Evolutionary conservation across 768 basidiomycete species (phyloP).

Genomic region (Tricholoma furcatifolium): DNA sequence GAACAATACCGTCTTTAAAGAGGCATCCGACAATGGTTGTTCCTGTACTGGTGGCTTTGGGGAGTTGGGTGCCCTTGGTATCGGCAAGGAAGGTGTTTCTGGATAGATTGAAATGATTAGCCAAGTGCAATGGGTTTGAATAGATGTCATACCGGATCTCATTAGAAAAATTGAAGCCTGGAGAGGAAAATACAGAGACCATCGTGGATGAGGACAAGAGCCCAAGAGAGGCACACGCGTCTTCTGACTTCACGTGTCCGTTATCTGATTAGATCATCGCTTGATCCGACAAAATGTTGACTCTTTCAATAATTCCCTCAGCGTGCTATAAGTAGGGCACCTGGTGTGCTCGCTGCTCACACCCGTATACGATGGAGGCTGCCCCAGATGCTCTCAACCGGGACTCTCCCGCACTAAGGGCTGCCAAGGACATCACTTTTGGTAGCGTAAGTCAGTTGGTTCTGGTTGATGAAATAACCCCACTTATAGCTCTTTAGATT

Average conservation of each 20-base stretch:
- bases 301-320: background rate
- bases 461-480: background rate
- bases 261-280: background rate
- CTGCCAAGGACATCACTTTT: slow-evolving; percentile 21
- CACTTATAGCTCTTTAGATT: slow-evolving; percentile 37
- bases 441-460: slow-evolving; percentile 19
- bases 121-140: background rate
- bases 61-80: slow-evolving; percentile 64
- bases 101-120: background rate
- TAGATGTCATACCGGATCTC: slow-evolving; percentile 48
- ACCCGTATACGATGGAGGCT: slow-evolving; percentile 17
- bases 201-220: slow-evolving; percentile 28
- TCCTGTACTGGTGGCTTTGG: slow-evolving; percentile 89
- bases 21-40: slow-evolving; percentile 98
- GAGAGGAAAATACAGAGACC: slow-evolving; percentile 46
- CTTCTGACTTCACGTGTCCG: slow-evolving; percentile 18
- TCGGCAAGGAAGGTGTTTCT: slow-evolving; percentile 74
- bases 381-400: slow-evolving; percentile 18
- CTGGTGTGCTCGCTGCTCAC: background rate
- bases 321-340: slow-evolving; percentile 7
- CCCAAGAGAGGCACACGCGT: slow-evolving; percentile 25
- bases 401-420: slow-evolving; percentile 17
- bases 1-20: slow-evolving; percentile 88
- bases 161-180: slow-evolving; percentile 83
- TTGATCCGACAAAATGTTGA: background rate